Evolutionary conservation across 2,329 filamentous ascomycete species (phyloP), one percentile per base, ranked within the genome.

Genomic region (Sporothrix protearum): DNA sequence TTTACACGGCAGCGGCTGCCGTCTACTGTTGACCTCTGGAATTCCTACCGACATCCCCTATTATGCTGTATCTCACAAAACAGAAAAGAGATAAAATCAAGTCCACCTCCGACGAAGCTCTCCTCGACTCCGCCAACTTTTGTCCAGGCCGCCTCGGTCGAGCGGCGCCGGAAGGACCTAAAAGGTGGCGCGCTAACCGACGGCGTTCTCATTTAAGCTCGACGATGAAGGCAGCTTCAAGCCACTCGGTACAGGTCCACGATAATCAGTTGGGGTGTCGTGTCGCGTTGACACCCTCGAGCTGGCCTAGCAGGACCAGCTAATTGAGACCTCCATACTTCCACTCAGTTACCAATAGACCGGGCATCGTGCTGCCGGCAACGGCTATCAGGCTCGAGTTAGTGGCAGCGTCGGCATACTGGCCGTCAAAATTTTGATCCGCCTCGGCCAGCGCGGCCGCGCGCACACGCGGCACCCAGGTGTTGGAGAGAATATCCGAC

Each of bases 141-240:
- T 19, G 33, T 9, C 57, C 25, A 10, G 39, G 39, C 22, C 61
- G 36, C 47, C 61, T 45, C 61, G 10, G n/a, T 68, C 69, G 2
- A 28, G 7, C 9, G 47, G n/a, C 14, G 30, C 45, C n/a, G 59
- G 49, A 36, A 57, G 63, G 9, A 49, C 51, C 47, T 71, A 49
- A 45, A 68, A 71, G 25, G 49, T 68, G 36, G 70, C 70, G 25
- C 70, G 61, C 63, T 63, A 71, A 16, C 59, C 68, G 42, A 69
- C 51, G 51, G 42, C 28, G 2, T 19, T 39, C 25, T 36, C 16
- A 5, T 28, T 49, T 2, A 16, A 9, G 28, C 14, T 55, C 14
- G 30, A 49, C 2, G 67, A 8, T 7, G 25, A n/a, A n/a, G n/a
- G 6, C 16, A 33, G 36, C 25, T 42, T 59, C 39, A 70, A 28